Base-by-base conservation (phyloP, 106 monocot species). In the Dendrobium catenatum region DNA sequence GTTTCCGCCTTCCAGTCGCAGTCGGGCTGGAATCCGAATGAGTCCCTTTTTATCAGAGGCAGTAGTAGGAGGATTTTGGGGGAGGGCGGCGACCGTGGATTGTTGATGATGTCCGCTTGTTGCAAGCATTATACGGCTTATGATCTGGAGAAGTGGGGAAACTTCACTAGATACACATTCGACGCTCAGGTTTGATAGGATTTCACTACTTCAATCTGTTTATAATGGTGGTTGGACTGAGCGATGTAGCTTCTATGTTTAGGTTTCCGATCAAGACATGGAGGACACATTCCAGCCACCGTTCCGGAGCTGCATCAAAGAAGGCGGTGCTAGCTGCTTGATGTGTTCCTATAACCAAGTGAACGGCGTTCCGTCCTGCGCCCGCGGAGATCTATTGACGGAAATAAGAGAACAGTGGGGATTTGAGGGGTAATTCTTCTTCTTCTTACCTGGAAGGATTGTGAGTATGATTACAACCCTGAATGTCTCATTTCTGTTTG, bases 281-380 rank as follows among this genome's bases (percentile, higher is more conserved):
- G 95, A 86, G 64, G 99, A 99, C 70, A 93, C 99, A 0, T 99
- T 73, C 72, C 88, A 93, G 80, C 95, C 93, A 2, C 99, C 99
- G 20, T 99, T 99, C 79, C 75, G 70, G 78, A 88, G 86, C 79
- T 99, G 99, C 85, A 85, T 99, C 19, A 64, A 83, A 56, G 91
- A 95, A 31, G 99, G 91, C 2, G 67, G 83, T 27, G 95, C 95
- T 0, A 90, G 87, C 49, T 93, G 99, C 66, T 83, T 99, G 78
- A 99, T 95, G 99, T 99, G 95, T 80, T 89, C 99, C n/a, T 95
- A 99, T 79, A 99, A 99, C 76, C 88, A 88, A 73, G 84, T 99
- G n/a, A 93, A 99, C 73, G 99, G 99, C 17, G 84, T 99, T 29
- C 95, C 95, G 5, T 64, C 89, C 19, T 99, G 99, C 68, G 99